A percentile compares a stretch with the other conserved stretches of the same genome.
These are phyloP conservation scores for Malus orientalis DNA, from an alignment of 306 rosid species.

Conservation along the genomic window DNA sequence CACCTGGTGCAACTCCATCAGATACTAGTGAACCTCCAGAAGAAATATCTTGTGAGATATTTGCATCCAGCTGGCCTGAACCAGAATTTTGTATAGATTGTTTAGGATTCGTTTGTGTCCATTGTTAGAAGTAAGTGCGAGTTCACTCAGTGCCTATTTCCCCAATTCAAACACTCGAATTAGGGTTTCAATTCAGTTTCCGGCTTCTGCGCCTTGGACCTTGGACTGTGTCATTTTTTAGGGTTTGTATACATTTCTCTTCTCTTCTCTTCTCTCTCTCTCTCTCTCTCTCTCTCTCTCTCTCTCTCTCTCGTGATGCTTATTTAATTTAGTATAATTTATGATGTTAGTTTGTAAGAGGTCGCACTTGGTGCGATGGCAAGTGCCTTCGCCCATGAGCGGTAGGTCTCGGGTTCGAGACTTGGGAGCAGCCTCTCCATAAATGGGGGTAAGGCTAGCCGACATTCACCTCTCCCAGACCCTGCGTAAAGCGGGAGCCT, in stretches of 20 bases:
- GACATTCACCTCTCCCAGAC: no score
- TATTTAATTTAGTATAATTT: background rate
- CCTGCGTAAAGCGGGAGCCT: no score
- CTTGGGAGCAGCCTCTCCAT: no score
- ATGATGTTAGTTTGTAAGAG: background rate
- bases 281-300: background rate
- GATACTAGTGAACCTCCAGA: no score
- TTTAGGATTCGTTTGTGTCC: no score
- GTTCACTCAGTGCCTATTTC: background rate
- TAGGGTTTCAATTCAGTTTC: background rate
- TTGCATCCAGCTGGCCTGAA: conserved; percentile 28
- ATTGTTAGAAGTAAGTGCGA: background rate
- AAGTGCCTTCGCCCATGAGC: no score
- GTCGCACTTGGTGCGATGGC: no score
- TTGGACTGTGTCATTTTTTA: background rate
- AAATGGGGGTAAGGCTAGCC: no score
- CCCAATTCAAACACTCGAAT: background rate
- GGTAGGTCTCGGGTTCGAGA: no score
- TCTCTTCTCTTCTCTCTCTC: background rate
- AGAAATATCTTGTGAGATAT: conserved; percentile 18
- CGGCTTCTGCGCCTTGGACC: background rate
- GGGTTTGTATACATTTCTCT: background rate
- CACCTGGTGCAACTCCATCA: conserved; percentile 19
- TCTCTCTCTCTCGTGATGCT: no score
- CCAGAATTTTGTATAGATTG: conserved; percentile 35